Base-by-base conservation (phyloP, 1,139 yeast species). In the Geotrichum macrosporum region DNA sequence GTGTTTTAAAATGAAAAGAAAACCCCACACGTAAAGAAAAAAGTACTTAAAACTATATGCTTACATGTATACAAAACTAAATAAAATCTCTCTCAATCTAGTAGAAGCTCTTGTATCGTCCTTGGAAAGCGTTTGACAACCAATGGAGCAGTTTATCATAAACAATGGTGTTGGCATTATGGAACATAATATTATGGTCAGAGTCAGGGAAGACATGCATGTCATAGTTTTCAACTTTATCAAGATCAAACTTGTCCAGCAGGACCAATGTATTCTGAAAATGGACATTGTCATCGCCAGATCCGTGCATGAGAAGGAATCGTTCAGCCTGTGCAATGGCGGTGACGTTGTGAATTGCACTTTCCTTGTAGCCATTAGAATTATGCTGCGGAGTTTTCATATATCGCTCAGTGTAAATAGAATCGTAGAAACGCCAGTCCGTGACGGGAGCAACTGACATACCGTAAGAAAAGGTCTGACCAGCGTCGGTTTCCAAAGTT, bases 281-380 rank as follows among this genome's bases (percentile, higher is more conserved):
- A 66, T 92, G 98, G 20, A 92, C 99, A 65, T 92, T 92, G 62
- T 94, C 99, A 66, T 92, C 99, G 2, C 94, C 94, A 0, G 97
- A 84, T 1, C 99, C 99, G 60, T 92, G 98, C 82, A 89, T 82
- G 4, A 92, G 60, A 53, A 92, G 66, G 60, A 94, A 85, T 54
- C 96, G 70, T 31, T 74, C 68, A 57, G 83, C 80, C n/a, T 70
- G 69, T 1, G 67, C 71, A 39, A 77, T 62, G 29, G 80, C 72
- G 2, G 67, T 68, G 31, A 84, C 75, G 40, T 70, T 65, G 10
- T 73, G 66, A 31, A 73, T 61, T 1, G 78, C 72, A 2, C 70
- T 57, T 20, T 66, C 63, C 4, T 64, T 62, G 58, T 83, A 82
- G 0, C 81, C 81, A 16, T 73, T 68, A 6, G 63, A 59, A 61